These are phyloP conservation scores for Flaveria bidentis DNA, from an alignment of 129 eudicot species.

Conservation along the genomic window DNA sequence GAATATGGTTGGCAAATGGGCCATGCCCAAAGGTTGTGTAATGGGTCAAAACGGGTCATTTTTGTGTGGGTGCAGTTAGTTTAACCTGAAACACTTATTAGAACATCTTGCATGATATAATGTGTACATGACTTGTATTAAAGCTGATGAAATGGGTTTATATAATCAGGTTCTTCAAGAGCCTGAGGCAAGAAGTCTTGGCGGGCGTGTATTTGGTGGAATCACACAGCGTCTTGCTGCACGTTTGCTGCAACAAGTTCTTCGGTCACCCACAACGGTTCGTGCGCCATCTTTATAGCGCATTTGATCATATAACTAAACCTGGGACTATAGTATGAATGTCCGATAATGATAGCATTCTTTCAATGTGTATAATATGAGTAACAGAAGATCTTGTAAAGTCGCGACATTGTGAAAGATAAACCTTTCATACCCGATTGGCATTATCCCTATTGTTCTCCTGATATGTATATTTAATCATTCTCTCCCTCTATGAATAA, in stretches of 20 bases:
- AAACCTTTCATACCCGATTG: conserved; percentile 11
- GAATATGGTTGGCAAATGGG: background rate
- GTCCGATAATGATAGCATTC: conserved; percentile 25
- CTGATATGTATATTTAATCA: no score
- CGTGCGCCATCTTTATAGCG: conserved; percentile 39
- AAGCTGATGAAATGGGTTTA: conserved; percentile 11
- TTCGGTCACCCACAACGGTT: conserved; percentile 57
- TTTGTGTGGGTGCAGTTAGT: background rate
- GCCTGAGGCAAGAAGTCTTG: conserved; percentile 79
- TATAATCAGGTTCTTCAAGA: conserved; percentile 78
- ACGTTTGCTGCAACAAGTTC: conserved; percentile 90
- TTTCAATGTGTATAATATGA: conserved; percentile 39
- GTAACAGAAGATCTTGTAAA: conserved; percentile 24
- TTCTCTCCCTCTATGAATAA: no score
- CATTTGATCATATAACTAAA: conserved; percentile 18
- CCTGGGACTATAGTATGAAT: conserved; percentile 5
- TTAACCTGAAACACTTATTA: background rate
- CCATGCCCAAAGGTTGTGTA: background rate
- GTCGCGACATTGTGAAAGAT: conserved; percentile 22
- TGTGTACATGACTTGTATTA: conserved; percentile 1
- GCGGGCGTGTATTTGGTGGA: conserved; percentile 85
- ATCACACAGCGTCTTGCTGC: conserved; percentile 93
- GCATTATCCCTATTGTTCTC: no score
- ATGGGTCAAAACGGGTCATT: background rate
- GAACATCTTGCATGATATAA: conserved; percentile 11